Evolutionary conservation across 2,329 filamentous ascomycete genomes (phyloP).

Genomic region (Calonectria hawksworthii): DNA sequence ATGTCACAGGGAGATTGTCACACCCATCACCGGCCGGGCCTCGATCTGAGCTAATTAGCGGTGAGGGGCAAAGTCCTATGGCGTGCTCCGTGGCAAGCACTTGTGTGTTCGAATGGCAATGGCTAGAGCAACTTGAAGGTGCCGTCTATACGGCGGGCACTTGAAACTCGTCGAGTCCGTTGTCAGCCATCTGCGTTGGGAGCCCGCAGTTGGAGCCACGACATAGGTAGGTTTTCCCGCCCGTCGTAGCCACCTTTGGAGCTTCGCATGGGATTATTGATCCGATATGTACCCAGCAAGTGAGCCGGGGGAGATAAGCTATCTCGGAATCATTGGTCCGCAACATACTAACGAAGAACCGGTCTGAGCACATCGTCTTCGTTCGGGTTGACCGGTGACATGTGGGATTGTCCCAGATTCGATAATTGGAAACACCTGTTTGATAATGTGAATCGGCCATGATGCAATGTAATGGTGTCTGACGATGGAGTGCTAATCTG

Average conservation of each 20-base stretch:
- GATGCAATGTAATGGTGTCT: slow-evolving; percentile 23
- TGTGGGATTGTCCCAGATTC: slow-evolving; percentile 23
- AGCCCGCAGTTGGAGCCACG: slow-evolving; percentile 21
- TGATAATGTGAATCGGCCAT: slow-evolving; percentile 16
- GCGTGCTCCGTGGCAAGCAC: slow-evolving; percentile 17
- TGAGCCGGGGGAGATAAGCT: slow-evolving; percentile 38
- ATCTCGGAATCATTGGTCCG: slow-evolving; percentile 34
- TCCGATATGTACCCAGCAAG: slow-evolving; percentile 16
- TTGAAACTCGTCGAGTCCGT: background rate
- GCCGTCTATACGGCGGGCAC: background rate
- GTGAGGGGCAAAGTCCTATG: slow-evolving; percentile 18
- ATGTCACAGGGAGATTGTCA: slow-evolving; percentile 12
- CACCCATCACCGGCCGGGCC: slow-evolving; percentile 30
- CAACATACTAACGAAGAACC: slow-evolving; percentile 16
- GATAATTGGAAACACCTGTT: slow-evolving; percentile 17
- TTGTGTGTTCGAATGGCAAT: background rate
- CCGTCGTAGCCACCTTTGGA: background rate
- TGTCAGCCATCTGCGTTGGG: background rate
- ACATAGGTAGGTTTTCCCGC: background rate
- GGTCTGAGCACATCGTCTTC: slow-evolving; percentile 30
- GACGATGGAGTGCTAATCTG: background rate
- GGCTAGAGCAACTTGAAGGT: background rate
- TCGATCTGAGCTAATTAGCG: slow-evolving; percentile 34
- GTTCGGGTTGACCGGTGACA: slow-evolving; percentile 33
- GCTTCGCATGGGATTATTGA: slow-evolving; percentile 9